Evolutionary conservation across 1,284 basidiomycete species (phyloP).

Genomic region (Pascua guehoae): DNA sequence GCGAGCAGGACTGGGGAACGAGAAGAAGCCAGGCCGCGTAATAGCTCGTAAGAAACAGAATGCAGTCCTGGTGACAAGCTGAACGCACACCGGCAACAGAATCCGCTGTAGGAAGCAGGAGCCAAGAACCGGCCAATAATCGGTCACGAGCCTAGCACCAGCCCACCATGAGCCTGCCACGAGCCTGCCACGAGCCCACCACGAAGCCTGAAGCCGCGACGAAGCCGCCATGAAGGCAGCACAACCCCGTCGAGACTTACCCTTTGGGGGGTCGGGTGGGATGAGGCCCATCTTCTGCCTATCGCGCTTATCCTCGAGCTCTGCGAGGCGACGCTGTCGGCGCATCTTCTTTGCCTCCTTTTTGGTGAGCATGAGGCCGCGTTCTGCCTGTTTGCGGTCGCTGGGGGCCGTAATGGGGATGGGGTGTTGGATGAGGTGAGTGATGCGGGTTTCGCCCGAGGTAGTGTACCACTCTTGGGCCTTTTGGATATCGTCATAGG

Average conservation of each 20-base stretch:
- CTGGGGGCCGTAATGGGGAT: conserved; percentile 90
- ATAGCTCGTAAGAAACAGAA: too few relatives aligned
- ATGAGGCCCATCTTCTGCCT: conserved; percentile 92
- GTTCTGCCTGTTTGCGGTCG: conserved; percentile 68
- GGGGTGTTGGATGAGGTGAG: conserved; percentile 91
- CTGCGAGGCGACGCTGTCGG: conserved; percentile 78
- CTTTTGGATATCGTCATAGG: conserved; percentile 67
- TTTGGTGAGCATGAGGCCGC: conserved; percentile 84
- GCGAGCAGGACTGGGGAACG: too few relatives aligned
- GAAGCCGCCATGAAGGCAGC: too few relatives aligned
- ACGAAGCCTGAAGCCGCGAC: too few relatives aligned
- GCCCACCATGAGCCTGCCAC: too few relatives aligned
- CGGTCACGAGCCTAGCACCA: too few relatives aligned
- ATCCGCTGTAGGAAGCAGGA: too few relatives aligned
- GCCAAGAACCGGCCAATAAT: too few relatives aligned
- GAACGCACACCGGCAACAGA: too few relatives aligned
- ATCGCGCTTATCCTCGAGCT: conserved; percentile 91
- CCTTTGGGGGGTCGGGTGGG: conserved; percentile 93
- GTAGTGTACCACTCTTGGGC: conserved; percentile 57
- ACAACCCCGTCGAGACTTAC: conserved; percentile 52
- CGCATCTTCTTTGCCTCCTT: conserved; percentile 98
- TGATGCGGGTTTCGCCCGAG: conserved; percentile 70
- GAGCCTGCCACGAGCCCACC: too few relatives aligned
- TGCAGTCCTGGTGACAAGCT: too few relatives aligned
- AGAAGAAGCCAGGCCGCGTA: too few relatives aligned